Base-by-base conservation (phyloP, 208 protist species). In the Herpetomonas tarakana region DNA sequence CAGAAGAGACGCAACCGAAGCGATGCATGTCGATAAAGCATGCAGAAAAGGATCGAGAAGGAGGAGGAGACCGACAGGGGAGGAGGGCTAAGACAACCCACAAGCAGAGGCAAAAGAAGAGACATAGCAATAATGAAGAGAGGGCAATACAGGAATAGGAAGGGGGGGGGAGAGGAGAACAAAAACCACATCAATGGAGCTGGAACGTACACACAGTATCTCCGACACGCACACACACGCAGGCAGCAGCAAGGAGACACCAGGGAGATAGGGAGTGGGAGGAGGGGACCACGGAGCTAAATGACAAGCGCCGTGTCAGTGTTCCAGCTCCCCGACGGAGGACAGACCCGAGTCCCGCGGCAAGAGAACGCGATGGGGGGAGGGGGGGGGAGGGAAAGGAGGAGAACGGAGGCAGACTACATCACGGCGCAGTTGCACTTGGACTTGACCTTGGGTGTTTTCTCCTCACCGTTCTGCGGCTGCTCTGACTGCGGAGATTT, bases 371-470 rank as follows among this genome's bases (percentile, higher is more conserved):
- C 9, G 35, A 41, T 41, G 35, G 6, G 35, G 35, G 6, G 35
- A 41, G 35, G 35, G 35, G 30, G 29, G 26, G 26, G 53, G 27
- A 39, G 27, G 53, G 27, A 28, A 59, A n/a, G 19, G 38, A 29
- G 6, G 6, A 16, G 1, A 41, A 50, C 21, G 56, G 25, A 47
- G 18, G 54, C 44, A 53, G 38, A n/a, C 61, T 76, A 88, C 77
- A 88, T 85, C 21, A 77, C 30, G 55, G 16, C 25, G 49, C 82
- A 88, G 18, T 78, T 65, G 55, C 83, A 89, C n/a, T 65, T 75
- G 1, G 60, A 57, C 57, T 72, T 71, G 12, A 58, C 65, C 68
- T 80, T 81, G 44, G 50, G 35, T 45, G 31, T 38, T 52, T 7
- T 18, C 19, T 24, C 24, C 2, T 44, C 28, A 18, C 25, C 27